Base-by-base conservation (phyloP, 768 basidiomycete genomes). In the Gymnopilus junonius region DNA sequence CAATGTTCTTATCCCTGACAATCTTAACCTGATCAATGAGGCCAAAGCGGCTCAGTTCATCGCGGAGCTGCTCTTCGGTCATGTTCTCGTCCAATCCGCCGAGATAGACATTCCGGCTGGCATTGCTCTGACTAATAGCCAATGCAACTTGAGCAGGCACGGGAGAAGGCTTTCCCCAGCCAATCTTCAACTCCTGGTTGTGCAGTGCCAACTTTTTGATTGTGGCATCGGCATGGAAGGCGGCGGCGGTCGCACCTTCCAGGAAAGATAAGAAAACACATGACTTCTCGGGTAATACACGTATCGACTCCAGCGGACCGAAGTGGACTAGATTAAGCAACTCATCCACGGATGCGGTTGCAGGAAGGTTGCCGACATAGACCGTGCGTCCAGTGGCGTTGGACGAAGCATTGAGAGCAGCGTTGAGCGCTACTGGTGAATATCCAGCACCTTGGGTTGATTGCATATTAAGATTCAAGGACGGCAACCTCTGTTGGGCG, bases 1-100 rank as follows among this genome's bases (percentile, higher is more conserved):
- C 97, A 61, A 99, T 99, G 72, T 97, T 97, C 85, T 98, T 98
- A 81, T 99, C 97, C 64, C 97, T 81, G 55, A 99, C 97, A 72
- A 99, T 98, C 86, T 99, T 99, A 74, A 99, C 96, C 75, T 99
- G 97, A 77, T 99, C 97, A 70, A 99, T 98, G 29, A 97, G 82
- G 21, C 97, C 97, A 71, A 97, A 99, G 43, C 92, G 85, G 70
- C 90, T 90, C 23, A 99, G 81, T 73, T 98, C 95, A 65, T 99
- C 95, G 34, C 97, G 80, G 32, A 99, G 80, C 77, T 88, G 88
- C 77, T 96, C 93, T 80, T 99, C 97, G 1, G 94, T 97, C 81
- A 89, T 87, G 55, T 79, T 82, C 77, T 96, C 94, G 42, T 97
- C 95, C 40, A 99, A 80, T 17, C 94, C 94, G 43, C 97, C 97